Evolutionary conservation across 2,329 filamentous ascomycete species (phyloP).

Genomic region (Lomentospora prolificans): DNA sequence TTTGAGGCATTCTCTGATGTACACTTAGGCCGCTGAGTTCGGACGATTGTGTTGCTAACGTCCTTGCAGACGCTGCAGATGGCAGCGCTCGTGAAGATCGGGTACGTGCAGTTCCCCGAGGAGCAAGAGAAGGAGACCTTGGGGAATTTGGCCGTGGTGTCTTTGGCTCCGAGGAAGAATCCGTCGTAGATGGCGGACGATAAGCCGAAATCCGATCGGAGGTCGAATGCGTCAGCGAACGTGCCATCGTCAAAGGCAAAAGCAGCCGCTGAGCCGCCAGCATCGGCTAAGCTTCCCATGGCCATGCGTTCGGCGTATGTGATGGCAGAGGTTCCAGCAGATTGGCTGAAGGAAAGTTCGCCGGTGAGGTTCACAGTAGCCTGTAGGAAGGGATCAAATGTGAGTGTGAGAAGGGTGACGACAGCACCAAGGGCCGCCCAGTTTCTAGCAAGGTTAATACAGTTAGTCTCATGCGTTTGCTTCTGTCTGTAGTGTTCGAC

Average conservation of each 20-base stretch:
- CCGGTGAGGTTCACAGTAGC: background rate
- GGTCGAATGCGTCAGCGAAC: background rate
- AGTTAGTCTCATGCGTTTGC: background rate
- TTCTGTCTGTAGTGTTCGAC: too few species aligned
- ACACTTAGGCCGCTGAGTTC: background rate
- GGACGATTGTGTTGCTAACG: background rate
- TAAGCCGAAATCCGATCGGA: background rate
- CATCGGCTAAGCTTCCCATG: background rate
- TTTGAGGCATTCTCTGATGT: background rate
- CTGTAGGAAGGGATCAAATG: constrained; percentile 1
- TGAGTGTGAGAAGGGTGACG: background rate
- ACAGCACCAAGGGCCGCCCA: background rate
- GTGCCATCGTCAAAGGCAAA: background rate
- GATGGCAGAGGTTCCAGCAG: background rate
- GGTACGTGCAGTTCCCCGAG: constrained; percentile 4
- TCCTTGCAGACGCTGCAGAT: background rate
- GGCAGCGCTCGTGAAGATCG: background rate
- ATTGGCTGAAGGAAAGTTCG: background rate
- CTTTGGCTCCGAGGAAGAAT: background rate
- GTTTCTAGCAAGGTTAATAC: too few species aligned
- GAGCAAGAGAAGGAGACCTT: background rate
- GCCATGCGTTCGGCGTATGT: background rate
- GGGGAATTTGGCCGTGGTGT: background rate
- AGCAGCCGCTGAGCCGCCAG: background rate
- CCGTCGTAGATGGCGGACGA: background rate